Evolutionary conservation across 352 stramenopile genomes (phyloP).

Genomic region (Phytophthora lateralis): DNA sequence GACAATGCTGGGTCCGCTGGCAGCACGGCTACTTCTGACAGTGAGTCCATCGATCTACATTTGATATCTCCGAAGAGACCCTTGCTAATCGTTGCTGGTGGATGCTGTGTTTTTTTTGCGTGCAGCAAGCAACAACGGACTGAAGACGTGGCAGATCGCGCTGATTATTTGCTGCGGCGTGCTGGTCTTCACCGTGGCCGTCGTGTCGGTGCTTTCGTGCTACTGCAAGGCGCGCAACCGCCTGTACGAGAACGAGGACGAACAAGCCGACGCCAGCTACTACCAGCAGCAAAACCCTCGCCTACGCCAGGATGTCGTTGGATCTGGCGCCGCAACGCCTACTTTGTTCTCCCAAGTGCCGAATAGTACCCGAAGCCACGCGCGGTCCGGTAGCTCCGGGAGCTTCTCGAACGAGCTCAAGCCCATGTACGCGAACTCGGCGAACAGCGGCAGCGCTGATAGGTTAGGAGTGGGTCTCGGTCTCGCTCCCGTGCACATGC

Average conservation of each 20-base stretch:
- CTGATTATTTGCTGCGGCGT: constrained; percentile 63
- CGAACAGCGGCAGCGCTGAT: constrained; percentile 31
- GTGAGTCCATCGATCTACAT: constrained; percentile 8
- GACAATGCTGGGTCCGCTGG: constrained; percentile 20
- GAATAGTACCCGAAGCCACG: constrained; percentile 9
- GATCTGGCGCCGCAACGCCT: constrained; percentile 17
- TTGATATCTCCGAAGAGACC: background rate
- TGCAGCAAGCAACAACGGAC: constrained; percentile 25
- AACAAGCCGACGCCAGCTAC: constrained; percentile 45
- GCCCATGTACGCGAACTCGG: constrained; percentile 34
- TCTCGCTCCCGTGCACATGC: constrained; percentile 31
- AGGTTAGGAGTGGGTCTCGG: constrained; percentile 39
- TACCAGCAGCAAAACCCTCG: constrained; percentile 43
- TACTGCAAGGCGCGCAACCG: constrained; percentile 61
- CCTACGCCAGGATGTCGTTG: constrained; percentile 17
- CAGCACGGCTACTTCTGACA: constrained; percentile 8
- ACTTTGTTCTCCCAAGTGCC: constrained; percentile 19
- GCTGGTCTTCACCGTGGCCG: constrained; percentile 54
- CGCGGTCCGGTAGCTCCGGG: constrained; percentile 20
- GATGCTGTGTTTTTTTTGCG: constrained; percentile 1
- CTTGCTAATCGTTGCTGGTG: constrained; percentile 8
- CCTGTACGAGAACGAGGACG: constrained; percentile 54
- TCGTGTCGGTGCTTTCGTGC: constrained; percentile 58
- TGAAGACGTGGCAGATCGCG: constrained; percentile 60
- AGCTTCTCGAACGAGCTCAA: constrained; percentile 37